Percentiles rank a stretch among this genome's conserved stretches.
phyloP scores from a whole-genome alignment of 1,284 basidiomycete species.

The Heliocybe sulcata region DNA sequence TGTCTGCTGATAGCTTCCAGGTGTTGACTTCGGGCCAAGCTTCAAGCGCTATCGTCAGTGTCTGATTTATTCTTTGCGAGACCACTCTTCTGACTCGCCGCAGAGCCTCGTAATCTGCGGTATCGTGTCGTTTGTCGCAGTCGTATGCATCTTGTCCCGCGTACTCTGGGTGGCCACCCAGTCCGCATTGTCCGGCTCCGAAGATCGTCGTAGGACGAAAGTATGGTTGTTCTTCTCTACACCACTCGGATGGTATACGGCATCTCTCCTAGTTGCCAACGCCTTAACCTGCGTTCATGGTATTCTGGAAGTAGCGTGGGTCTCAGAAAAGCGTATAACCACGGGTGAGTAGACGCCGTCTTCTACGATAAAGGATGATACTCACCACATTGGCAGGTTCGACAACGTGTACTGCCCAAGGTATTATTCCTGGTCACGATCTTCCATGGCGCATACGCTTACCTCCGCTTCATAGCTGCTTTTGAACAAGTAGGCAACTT shows the following conservation, averaged over 20 bases:
- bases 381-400: slow-evolving; percentile 16
- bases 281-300: slow-evolving; percentile 44
- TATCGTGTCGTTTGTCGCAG: slow-evolving; percentile 41
- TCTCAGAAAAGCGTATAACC: slow-evolving; percentile 33
- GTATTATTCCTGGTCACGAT: slow-evolving; percentile 22
- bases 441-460: neutral
- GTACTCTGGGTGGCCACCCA: slow-evolving; percentile 33
- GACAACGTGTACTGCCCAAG: slow-evolving; percentile 45
- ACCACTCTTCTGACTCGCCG: neutral
- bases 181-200: slow-evolving; percentile 14
- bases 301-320: slow-evolving; percentile 40
- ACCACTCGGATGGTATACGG: slow-evolving; percentile 60
- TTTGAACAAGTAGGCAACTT: slow-evolving; percentile 58
- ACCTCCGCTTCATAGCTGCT: slow-evolving; percentile 28
- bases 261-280: slow-evolving; percentile 54
- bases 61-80: neutral
- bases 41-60: slow-evolving; percentile 38
- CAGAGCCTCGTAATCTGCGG: slow-evolving; percentile 48
- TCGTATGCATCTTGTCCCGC: slow-evolving; percentile 38
- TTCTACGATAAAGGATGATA: slow-evolving; percentile 5
- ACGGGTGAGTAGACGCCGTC: slow-evolving; percentile 34
- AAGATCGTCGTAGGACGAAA: neutral
- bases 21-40: slow-evolving; percentile 23
- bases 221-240: slow-evolving; percentile 63
- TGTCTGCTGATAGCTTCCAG: slow-evolving; percentile 12